Conservation (phyloP, 345 rosid genomes). For the Eutrema japonicum region DNA sequence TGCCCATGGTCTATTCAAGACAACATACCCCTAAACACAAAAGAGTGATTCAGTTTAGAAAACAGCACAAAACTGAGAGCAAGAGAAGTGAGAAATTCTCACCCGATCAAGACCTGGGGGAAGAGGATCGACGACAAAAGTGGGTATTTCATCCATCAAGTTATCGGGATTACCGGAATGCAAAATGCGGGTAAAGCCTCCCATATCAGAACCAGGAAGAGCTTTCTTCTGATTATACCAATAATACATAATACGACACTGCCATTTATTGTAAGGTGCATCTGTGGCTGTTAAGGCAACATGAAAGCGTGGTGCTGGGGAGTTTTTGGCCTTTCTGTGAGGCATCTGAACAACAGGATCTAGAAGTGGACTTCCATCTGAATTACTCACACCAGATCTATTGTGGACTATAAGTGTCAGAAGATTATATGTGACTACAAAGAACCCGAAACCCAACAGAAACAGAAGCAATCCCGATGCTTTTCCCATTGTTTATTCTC, state of each 20-base stretch:
- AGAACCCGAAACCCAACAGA: conserved; percentile 67
- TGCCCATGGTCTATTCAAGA: conserved; percentile 98
- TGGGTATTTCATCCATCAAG: conserved; percentile 94
- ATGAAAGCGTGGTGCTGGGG: conserved; percentile 61
- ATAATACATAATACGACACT: conserved; percentile 93
- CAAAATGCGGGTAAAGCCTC: conserved; percentile 88
- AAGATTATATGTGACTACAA: conserved; percentile 80
- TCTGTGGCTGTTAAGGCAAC: conserved; percentile 92
- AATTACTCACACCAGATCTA: conserved; percentile 47
- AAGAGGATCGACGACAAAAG: conserved; percentile 90
- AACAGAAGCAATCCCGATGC: conserved; percentile 64
- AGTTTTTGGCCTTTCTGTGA: conserved; percentile 48
- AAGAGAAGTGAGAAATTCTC: conserved; percentile 17
- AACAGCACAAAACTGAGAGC: background rate
- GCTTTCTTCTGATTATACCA: conserved; percentile 87
- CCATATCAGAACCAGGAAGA: conserved; percentile 89
- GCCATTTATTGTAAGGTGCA: conserved; percentile 91
- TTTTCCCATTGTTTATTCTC: conserved; percentile 52
- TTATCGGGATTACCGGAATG: conserved; percentile 87
- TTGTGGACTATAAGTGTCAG: conserved; percentile 57
- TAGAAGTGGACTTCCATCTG: conserved; percentile 45
- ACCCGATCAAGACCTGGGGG: conserved; percentile 90
- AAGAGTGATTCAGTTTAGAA: conserved; percentile 5
- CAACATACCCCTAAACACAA: conserved; percentile 84
- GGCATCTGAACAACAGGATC: conserved; percentile 86